phyloP scores from a whole-genome alignment of 2,329 filamentous ascomycete genomes.

The Phialophora expanda region DNA sequence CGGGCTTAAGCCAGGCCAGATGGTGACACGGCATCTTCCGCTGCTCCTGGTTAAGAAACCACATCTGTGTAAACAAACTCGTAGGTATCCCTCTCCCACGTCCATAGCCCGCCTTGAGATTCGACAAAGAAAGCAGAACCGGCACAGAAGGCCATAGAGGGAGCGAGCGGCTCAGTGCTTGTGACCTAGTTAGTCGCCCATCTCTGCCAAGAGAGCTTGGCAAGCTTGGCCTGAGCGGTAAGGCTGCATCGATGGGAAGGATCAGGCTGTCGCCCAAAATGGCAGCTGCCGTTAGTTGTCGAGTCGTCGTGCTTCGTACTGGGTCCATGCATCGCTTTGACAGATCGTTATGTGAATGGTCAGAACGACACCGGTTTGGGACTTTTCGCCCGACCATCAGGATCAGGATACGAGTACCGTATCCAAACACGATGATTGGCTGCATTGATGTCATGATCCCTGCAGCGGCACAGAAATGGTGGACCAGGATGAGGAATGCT shows the following conservation, averaged over 20 bases:
- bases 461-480: conserved; percentile 2
- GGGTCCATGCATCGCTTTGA: neutral
- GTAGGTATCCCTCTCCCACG: no score
- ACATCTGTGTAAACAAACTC: no score
- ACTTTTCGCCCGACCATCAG: conserved; percentile 5
- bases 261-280: conserved; percentile 1
- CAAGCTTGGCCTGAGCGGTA: neutral
- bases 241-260: neutral
- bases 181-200: no score
- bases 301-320: no score
- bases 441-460: neutral
- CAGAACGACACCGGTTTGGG: conserved; percentile 25
- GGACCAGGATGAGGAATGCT: neutral
- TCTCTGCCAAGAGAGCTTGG: neutral
- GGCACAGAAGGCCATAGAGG: neutral
- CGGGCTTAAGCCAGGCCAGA: no score
- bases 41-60: no score
- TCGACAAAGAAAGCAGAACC: neutral
- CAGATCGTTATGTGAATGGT: conserved; percentile 4
- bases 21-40: no score
- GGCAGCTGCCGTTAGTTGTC: conserved; percentile 1
- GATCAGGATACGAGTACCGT: conserved; percentile 17
- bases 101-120: no score
- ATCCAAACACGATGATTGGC: conserved; percentile 23
- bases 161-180: no score